Base-by-base conservation (phyloP, 352 stramenopile genomes). In the Phytopythium delawarense region DNA sequence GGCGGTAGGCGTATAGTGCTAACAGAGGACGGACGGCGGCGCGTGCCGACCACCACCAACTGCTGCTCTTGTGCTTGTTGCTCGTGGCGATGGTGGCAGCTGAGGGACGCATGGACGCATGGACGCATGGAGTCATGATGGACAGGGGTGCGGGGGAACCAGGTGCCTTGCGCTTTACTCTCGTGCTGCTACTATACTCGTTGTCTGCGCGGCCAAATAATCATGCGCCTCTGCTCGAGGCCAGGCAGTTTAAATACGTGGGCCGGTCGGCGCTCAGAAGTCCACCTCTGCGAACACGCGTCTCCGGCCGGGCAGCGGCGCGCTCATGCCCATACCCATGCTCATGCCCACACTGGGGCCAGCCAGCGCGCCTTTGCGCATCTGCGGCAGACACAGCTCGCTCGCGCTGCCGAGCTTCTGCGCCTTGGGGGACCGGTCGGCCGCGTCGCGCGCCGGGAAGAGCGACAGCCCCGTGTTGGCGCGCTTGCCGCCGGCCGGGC, bases 231-330 rank as follows among this genome's bases (percentile, higher is more conserved):
- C 44, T 50, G 18, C 37, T 35, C 23, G 39, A n/a, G 35, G 57
- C 62, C 42, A 25, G 40, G 3, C 44, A 30, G 55, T 25, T 72
- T 79, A 79, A 76, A 79, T 79, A 76, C 39, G 54, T 48, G 61
- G 25, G 53, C 59, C 57, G 61, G 58, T 45, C 20, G 39, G 28
- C 18, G 16, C 46, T 80, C 58, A 80, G 59, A 93, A 89, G 64
- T 93, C 80, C 50, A 93, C 84, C 54, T 93, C 82, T 8, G 84
- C 82, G 58, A 91, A 93, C 35, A 93, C 84, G 40, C 84, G 73
- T 23, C 81, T 74, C 15, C 84, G 64, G 1, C 76, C 79, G 21
- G 82, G 63, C 55, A 90, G 67, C 4, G 77, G 62, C 12, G 71
- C 66, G 42, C 67, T 63, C 11, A 51, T 7, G 11, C 45, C 45